Evolutionary conservation across 306 rosid genomes (phyloP), one percentile per base, ranked within the genome.

Genomic region (Datisca glomerata): DNA sequence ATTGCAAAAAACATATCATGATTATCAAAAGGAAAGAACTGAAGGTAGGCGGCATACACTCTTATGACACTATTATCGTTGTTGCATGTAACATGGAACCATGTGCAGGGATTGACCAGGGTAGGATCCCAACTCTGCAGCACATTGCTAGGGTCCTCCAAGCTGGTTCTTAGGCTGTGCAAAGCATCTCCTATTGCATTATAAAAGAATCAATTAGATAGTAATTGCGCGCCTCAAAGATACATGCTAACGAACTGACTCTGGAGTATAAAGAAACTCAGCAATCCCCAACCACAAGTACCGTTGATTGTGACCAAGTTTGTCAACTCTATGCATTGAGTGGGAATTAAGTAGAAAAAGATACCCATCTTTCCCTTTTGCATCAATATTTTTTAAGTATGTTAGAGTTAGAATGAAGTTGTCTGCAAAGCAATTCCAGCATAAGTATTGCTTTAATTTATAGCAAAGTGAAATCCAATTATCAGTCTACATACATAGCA

Each of bases 81-180:
- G 72, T 84, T 89, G 74, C 98, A 89, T 9, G 98, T 89, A 44
- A 89, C 98, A 55, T 84, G 98, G 70, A 89, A 89, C 98, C 98
- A 89, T 28, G 98, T 89, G 45, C 98, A 89, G 0, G 98, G 98
- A 65, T 89, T 89, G 47, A 89, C 98, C 24, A 84, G 98, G 7
- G 98, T 89, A 41, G 98, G 98, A 73, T 89, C 98, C 98, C 98
- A 89, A 73, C 98, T 89, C 56, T 85, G 95, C 66, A 89, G 60
- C 48, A 89, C 98, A 71, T 80, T 89, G 70, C 84, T 80, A 36
- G 98, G 98, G 60, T 89, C 98, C 48, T 49, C 72, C 54, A 89
- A 80, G 63, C 78, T 89, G 63, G 79, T 64, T 75, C 98, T 64
- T 41, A 89, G 73, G 63, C 81, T 84, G 57, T 89, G 98, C 58